phyloP scores from a whole-genome alignment of 2,329 filamentous ascomycete species.

The Phaeosphaeria sp. region DNA sequence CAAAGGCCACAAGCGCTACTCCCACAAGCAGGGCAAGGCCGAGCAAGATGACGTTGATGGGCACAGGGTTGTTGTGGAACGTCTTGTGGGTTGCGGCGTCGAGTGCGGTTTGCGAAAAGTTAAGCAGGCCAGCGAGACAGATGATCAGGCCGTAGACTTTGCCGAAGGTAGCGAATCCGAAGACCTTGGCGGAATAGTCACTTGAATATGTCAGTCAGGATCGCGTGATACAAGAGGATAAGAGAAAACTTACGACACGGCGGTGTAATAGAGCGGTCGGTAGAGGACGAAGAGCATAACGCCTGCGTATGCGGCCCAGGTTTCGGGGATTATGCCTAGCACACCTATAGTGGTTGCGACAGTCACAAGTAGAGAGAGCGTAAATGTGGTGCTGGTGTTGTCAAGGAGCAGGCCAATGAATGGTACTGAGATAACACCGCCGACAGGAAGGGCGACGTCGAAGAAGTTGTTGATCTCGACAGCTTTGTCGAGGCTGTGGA shows the following conservation, averaged over 20 bases:
- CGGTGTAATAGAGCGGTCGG: conserved; percentile 88
- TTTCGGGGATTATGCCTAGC: conserved; percentile 74
- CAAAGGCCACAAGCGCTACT: conserved; percentile 69
- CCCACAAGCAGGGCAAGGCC: conserved; percentile 69
- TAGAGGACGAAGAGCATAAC: conserved; percentile 82
- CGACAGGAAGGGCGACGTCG: conserved; percentile 82
- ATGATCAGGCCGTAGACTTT: conserved; percentile 95
- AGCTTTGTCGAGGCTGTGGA: conserved; percentile 67
- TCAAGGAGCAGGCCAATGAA: conserved; percentile 86
- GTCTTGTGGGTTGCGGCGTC: conserved; percentile 78
- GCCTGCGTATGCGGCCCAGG: conserved; percentile 77
- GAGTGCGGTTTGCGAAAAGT: conserved; percentile 81
- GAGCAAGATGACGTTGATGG: conserved; percentile 76
- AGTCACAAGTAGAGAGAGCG: conserved; percentile 72
- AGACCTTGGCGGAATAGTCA: conserved; percentile 89
- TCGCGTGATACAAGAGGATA: background rate
- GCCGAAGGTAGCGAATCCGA: conserved; percentile 88
- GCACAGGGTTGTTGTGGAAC: conserved; percentile 75
- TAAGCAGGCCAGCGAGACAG: conserved; percentile 81
- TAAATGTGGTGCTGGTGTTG: conserved; percentile 72
- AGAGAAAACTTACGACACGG: conserved; percentile 66
- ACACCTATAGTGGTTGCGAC: conserved; percentile 77
- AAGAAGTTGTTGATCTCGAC: conserved; percentile 81
- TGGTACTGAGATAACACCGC: conserved; percentile 83
- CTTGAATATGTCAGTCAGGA: conserved; percentile 36